Evolutionary conservation across 2,329 filamentous ascomycete genomes (phyloP).

Genomic region (Fusarium longipes): DNA sequence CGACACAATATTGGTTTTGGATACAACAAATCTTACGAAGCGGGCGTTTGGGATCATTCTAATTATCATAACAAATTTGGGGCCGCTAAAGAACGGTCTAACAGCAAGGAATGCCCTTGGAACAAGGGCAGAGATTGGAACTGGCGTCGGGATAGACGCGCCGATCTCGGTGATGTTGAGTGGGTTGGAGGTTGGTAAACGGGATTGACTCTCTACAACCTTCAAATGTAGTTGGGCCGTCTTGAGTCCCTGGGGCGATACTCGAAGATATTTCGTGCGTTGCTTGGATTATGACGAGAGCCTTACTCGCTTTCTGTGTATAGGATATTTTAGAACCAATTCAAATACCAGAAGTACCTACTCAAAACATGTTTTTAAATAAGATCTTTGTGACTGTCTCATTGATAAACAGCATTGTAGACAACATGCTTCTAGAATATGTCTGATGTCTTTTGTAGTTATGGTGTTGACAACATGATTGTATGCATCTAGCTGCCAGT

Average conservation of each 20-base stretch:
- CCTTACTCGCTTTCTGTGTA: slow-evolving; percentile 74
- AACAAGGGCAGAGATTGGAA: slow-evolving; percentile 69
- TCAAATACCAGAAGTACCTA: slow-evolving; percentile 75
- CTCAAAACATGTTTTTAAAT: slow-evolving; percentile 53
- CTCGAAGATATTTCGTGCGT: slow-evolving; percentile 42
- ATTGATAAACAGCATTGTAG: not conserved
- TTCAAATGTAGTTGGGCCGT: slow-evolving; percentile 71
- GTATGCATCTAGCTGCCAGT: too few relatives aligned
- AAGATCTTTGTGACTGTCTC: not conserved
- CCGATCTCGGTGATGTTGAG: slow-evolving; percentile 83
- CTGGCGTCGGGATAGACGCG: slow-evolving; percentile 70
- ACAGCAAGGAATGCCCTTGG: slow-evolving; percentile 64
- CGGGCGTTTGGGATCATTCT: slow-evolving; percentile 61
- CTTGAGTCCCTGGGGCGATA: slow-evolving; percentile 38
- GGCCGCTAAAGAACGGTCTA: slow-evolving; percentile 55
- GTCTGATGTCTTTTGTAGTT: not conserved
- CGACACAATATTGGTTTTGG: slow-evolving; percentile 60
- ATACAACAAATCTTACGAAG: slow-evolving; percentile 61
- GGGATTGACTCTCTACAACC: slow-evolving; percentile 59
- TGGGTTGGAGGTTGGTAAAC: slow-evolving; percentile 92
- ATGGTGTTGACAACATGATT: not conserved
- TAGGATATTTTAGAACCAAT: slow-evolving; percentile 60
- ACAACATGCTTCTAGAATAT: not conserved
- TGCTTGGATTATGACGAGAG: slow-evolving; percentile 49
- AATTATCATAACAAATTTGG: slow-evolving; percentile 50